Evolutionary conservation across 441 rosid genomes (phyloP).

Genomic region (Geranium incanum): DNA sequence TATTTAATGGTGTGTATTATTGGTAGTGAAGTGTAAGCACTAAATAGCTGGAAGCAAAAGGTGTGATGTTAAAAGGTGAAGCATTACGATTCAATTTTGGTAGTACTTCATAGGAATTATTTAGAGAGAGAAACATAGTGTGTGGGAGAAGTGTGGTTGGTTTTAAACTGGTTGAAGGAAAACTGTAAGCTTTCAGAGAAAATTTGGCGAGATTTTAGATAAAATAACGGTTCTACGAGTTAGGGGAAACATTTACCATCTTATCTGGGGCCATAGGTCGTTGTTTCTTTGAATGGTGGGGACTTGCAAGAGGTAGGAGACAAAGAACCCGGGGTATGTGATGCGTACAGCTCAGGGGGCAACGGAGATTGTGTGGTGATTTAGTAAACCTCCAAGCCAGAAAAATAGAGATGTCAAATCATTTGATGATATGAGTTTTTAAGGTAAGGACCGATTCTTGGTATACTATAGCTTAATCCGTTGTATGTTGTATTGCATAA

Average conservation of each 20-base stretch:
- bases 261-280: slow-evolving; percentile 1
- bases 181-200: slow-evolving; percentile 12
- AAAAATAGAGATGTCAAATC: slow-evolving; percentile 9
- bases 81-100: slow-evolving; percentile 12
- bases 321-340: slow-evolving; percentile 3
- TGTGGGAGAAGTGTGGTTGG: slow-evolving; percentile 4
- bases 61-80: slow-evolving; percentile 26
- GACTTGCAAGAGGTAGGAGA: slow-evolving; percentile 3
- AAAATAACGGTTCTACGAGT: slow-evolving; percentile 15
- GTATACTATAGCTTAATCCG: slow-evolving; percentile 11
- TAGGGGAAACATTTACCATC: slow-evolving; percentile 15
- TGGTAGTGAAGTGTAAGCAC: slow-evolving; percentile 4
- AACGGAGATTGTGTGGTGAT: background rate
- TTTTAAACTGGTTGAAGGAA: slow-evolving; percentile 13
- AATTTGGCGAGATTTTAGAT: slow-evolving; percentile 17
- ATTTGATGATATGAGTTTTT: slow-evolving; percentile 23
- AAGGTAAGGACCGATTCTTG: slow-evolving; percentile 19
- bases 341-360: slow-evolving; percentile 6
- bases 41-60: slow-evolving; percentile 37
- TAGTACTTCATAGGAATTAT: slow-evolving; percentile 25
- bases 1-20: slow-evolving; percentile 19
- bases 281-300: slow-evolving; percentile 7
- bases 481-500: no score
- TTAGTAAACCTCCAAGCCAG: slow-evolving; percentile 15
- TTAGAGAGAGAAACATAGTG: slow-evolving; percentile 19